Percentiles rank a stretch among this genome's conserved stretches.
Evolutionary conservation across 2,329 filamentous ascomycete genomes (phyloP).

Genomic region (Penicillium sp.): DNA sequence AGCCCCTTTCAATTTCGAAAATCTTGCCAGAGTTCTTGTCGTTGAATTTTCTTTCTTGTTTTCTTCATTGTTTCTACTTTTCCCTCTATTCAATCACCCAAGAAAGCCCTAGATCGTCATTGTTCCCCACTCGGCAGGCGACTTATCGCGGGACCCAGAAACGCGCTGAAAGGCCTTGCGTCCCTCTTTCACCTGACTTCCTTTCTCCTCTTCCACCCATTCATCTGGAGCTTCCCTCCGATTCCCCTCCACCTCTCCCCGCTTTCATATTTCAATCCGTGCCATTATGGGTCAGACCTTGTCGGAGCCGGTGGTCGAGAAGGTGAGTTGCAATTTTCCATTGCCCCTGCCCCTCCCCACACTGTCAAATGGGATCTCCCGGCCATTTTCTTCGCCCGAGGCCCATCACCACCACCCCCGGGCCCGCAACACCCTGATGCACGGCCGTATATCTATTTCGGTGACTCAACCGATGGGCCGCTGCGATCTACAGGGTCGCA

Average conservation of each 20-base stretch:
- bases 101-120: constrained; percentile 18
- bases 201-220: constrained; percentile 20
- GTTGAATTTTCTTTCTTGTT: background rate
- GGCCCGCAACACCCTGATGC: background rate
- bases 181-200: constrained; percentile 26
- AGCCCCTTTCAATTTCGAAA: background rate
- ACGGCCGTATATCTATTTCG: background rate
- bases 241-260: constrained; percentile 16
- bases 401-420: background rate
- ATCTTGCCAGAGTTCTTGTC: background rate
- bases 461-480: background rate
- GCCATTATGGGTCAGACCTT: constrained; percentile 93
- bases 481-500: background rate
- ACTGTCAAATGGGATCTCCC: constrained; percentile 8
- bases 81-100: background rate
- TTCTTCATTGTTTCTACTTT: background rate
- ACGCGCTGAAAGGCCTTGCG: constrained; percentile 26
- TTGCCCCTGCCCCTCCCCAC: constrained; percentile 26
- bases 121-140: constrained; percentile 22
- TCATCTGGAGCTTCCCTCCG: constrained; percentile 20
- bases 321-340: constrained; percentile 63
- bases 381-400: constrained; percentile 3
- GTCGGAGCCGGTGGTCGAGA: constrained; percentile 97
- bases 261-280: constrained; percentile 22
- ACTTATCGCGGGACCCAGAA: constrained; percentile 25